These are phyloP conservation scores for Phytophthora kernoviae DNA, from an alignment of 352 stramenopile genomes.

Conservation along the genomic window DNA sequence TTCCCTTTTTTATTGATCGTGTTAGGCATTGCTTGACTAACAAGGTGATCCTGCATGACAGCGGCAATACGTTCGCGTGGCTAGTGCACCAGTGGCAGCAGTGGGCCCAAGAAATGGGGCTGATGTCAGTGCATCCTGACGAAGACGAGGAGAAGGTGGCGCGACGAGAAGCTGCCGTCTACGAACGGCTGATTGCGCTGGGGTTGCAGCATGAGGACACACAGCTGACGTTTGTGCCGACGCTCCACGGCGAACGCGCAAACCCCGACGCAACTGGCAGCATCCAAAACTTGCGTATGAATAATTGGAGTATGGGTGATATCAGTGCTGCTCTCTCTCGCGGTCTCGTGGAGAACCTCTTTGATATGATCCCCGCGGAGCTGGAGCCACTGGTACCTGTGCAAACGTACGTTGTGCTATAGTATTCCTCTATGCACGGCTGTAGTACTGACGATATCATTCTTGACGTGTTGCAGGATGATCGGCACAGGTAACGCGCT, in stretches of 20 bases:
- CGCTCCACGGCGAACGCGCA: slow-evolving; percentile 69
- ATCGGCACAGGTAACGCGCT: slow-evolving; percentile 79
- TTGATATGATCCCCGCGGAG: slow-evolving; percentile 63
- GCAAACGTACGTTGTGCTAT: slow-evolving; percentile 44
- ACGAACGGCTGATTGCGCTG: slow-evolving; percentile 59
- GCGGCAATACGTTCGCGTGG: slow-evolving; percentile 75
- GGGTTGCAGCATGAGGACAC: slow-evolving; percentile 58
- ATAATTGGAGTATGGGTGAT: slow-evolving; percentile 77
- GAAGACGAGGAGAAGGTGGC: slow-evolving; percentile 17
- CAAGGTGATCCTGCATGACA: slow-evolving; percentile 15
- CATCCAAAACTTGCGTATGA: slow-evolving; percentile 55
- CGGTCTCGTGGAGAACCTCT: slow-evolving; percentile 75
- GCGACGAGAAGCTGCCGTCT: slow-evolving; percentile 38
- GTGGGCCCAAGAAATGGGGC: slow-evolving; percentile 58
- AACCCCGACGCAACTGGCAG: slow-evolving; percentile 39
- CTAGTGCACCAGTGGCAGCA: slow-evolving; percentile 62
- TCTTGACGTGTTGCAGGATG: slow-evolving; percentile 39
- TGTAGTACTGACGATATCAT: not conserved
- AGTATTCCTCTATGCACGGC: not conserved
- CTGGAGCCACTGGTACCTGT: slow-evolving; percentile 33
- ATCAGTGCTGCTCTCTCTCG: slow-evolving; percentile 68
- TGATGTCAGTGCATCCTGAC: slow-evolving; percentile 15
- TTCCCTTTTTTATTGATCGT: not conserved
- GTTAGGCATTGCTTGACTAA: slow-evolving; percentile 7
- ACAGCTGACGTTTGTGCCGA: slow-evolving; percentile 61